Evolutionary conservation across 2,329 filamentous ascomycete genomes (phyloP), one percentile per base, ranked within the genome.

Genomic region (Spiromastix sp.): DNA sequence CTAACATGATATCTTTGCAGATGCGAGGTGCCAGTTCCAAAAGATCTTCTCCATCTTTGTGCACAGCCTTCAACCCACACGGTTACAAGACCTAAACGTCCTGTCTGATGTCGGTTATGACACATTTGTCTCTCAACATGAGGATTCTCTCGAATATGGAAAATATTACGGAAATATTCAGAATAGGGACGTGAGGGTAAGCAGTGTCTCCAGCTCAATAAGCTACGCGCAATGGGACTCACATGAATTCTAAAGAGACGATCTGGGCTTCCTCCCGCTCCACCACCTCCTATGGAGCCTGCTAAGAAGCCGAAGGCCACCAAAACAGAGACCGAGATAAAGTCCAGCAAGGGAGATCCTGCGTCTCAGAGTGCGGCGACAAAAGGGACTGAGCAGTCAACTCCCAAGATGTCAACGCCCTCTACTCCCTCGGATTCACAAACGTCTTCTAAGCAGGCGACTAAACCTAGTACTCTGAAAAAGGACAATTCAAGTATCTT

Each of bases 41-140:
- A 66, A 75, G n/a, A 75, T 94, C 36, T 71, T 69, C 0, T 82
- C 84, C 0, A 79, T 94, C 40, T 85, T 95, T 48, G 64, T 96
- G 28, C 96, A 96, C 63, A 94, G 86, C 50, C 54, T 96, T 12
- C 78, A 83, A 27, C 71, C 82, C 1, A 71, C 76, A 24, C 71
- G 77, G 1, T 65, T 86, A 11, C 80, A 79, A 56, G 79, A 89
- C 50, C 60, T 91, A 12, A 75, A 84, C 47, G 56, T 79, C 1
- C 65, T 95, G 25, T 75, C 79, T 3, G 79, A 91, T 36, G 73
- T 78, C 25, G 75, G 76, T 27, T 71, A 75, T 17, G 73, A 83
- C 41, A 65, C 83, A 7, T 60, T 70, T 12, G 66, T 67, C 5
- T 64, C 77, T 3, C 66, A 71, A 34, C 60, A 67, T 9, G 74